A percentile compares a stretch with the other conserved stretches of the same genome.
Evolutionary conservation across 1,284 basidiomycete genomes (phyloP).

Genomic region (Paramarasmius palmivorus): DNA sequence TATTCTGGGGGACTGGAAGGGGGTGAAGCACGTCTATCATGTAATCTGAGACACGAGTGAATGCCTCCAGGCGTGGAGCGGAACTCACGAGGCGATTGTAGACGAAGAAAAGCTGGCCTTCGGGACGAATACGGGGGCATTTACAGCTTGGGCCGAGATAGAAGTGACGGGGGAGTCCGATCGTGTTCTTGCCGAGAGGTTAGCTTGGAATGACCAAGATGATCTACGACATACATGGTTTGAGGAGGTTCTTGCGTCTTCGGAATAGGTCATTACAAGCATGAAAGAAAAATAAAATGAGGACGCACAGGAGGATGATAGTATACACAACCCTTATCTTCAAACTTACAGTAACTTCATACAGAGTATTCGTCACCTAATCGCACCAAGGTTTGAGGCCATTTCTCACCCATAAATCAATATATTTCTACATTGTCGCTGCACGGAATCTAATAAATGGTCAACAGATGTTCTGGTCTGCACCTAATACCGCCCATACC

Average conservation of each 20-base stretch:
- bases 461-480: not conserved
- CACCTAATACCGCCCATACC: slow-evolving; percentile 27
- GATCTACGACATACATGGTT: slow-evolving; percentile 16
- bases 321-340: slow-evolving; percentile 84
- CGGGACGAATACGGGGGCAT: slow-evolving; percentile 87
- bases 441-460: slow-evolving; percentile 54
- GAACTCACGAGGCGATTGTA: slow-evolving; percentile 27
- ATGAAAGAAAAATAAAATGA: slow-evolving; percentile 15
- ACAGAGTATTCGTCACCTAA: slow-evolving; percentile 1
- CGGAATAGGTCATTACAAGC: slow-evolving; percentile 10
- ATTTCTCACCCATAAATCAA: slow-evolving; percentile 78
- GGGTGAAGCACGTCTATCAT: slow-evolving; percentile 13
- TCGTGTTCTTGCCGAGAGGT: slow-evolving; percentile 31
- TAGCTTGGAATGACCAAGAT: not conserved
- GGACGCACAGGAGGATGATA: slow-evolving; percentile 73
- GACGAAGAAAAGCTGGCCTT: slow-evolving; percentile 43
- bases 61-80: slow-evolving; percentile 16
- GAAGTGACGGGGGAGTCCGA: slow-evolving; percentile 42
- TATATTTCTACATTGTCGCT: slow-evolving; percentile 85
- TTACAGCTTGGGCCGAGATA: slow-evolving; percentile 48
- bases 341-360: slow-evolving; percentile 76
- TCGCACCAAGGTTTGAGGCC: not conserved
- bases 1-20: slow-evolving; percentile 22
- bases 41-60: too few species aligned
- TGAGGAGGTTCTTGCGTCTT: slow-evolving; percentile 28